These are phyloP conservation scores for Penicillium sp. DNA, from an alignment of 2,329 filamentous ascomycete genomes.

Conservation along the genomic window DNA sequence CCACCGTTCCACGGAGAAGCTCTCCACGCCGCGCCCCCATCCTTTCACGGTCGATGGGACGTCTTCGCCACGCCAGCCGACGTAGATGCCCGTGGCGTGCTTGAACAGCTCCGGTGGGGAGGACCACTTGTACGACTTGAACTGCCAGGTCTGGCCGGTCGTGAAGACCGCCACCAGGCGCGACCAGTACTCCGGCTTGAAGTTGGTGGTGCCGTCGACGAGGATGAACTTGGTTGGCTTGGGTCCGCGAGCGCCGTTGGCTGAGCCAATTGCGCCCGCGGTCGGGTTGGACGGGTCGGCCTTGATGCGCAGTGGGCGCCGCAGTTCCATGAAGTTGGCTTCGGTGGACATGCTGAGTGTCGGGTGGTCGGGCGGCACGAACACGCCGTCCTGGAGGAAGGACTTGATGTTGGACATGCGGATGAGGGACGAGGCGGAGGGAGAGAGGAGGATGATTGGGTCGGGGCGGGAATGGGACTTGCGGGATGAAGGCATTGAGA, in stretches of 20 bases:
- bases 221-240: slow-evolving; percentile 89
- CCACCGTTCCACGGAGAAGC: slow-evolving; percentile 81
- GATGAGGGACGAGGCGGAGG: slow-evolving; percentile 88
- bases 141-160: slow-evolving; percentile 96
- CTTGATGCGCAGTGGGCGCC: slow-evolving; percentile 66
- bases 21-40: slow-evolving; percentile 82
- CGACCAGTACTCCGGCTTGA: slow-evolving; percentile 97
- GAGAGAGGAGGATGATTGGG: slow-evolving; percentile 95
- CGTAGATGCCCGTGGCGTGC: slow-evolving; percentile 80
- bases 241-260: slow-evolving; percentile 56
- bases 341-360: slow-evolving; percentile 61
- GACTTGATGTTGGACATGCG: slow-evolving; percentile 94
- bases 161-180: slow-evolving; percentile 95
- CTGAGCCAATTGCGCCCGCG: slow-evolving; percentile 15
- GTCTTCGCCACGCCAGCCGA: slow-evolving; percentile 86
- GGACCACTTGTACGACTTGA: slow-evolving; percentile 97
- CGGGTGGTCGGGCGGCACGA: slow-evolving; percentile 68
- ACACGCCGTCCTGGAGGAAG: slow-evolving; percentile 83
- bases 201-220: slow-evolving; percentile 87
- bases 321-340: slow-evolving; percentile 80
- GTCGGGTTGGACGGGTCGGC: slow-evolving; percentile 31
- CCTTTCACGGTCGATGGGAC: slow-evolving; percentile 72
- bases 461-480: slow-evolving; percentile 55
- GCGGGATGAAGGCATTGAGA: slow-evolving; percentile 38
- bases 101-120: slow-evolving; percentile 84